A percentile compares a stretch with the other conserved stretches of the same genome.
Conservation (phyloP, 371 early-diverging fungal species). For the Massospora cicadina region DNA sequence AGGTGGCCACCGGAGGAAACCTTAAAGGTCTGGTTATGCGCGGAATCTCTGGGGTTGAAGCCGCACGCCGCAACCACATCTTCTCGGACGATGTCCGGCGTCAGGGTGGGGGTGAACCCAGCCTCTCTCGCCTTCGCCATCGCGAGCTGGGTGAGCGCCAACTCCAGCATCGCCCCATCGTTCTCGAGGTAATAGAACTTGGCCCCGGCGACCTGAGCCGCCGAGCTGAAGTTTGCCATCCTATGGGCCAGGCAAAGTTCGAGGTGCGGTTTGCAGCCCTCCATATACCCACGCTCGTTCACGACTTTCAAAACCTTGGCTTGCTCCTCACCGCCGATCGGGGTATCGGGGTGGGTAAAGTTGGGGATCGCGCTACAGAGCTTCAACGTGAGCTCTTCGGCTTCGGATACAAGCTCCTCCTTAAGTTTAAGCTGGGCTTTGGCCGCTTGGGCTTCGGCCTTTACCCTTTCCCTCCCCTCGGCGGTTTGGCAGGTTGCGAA, state of each 20-base stretch:
- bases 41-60: constrained; percentile 56
- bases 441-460: constrained; percentile 24
- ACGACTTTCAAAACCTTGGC: constrained; percentile 29
- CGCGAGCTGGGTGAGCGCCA: constrained; percentile 72
- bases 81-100: constrained; percentile 71
- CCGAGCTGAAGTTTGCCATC: constrained; percentile 70
- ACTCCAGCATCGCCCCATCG: constrained; percentile 66
- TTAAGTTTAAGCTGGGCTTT: constrained; percentile 24
- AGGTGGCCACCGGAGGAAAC: constrained; percentile 18
- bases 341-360: constrained; percentile 38
- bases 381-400: constrained; percentile 26
- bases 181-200: constrained; percentile 76
- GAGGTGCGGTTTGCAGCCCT: constrained; percentile 37
- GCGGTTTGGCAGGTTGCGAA: constrained; percentile 9
- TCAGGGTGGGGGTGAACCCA: constrained; percentile 58
- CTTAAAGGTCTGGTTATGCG: constrained; percentile 71
- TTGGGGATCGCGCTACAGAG: constrained; percentile 51
- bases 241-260: constrained; percentile 36
- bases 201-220: constrained; percentile 63
- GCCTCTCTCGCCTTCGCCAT: constrained; percentile 46
- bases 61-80: constrained; percentile 78
- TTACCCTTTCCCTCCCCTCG: constrained; percentile 17
- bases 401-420: constrained; percentile 19
- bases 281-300: constrained; percentile 17
- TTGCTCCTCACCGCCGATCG: constrained; percentile 42